Conservation (phyloP, 2,329 filamentous ascomycete species). For the Xylariomycetidae sp. region DNA sequence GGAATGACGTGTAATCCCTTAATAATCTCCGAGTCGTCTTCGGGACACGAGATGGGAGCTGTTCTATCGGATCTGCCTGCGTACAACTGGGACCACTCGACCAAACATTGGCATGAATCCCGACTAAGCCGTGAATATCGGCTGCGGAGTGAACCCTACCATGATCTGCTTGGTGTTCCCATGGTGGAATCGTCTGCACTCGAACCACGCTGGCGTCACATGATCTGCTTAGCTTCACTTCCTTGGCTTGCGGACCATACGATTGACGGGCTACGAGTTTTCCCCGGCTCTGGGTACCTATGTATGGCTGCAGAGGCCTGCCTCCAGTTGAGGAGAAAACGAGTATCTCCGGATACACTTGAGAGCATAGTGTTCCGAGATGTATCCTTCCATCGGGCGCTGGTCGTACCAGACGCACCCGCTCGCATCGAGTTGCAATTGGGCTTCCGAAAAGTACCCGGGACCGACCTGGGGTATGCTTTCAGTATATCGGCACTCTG, state of each 20-base stretch:
- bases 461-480: neutral
- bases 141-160: slow-evolving; percentile 4
- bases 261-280: slow-evolving; percentile 12
- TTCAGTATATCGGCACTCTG: slow-evolving; percentile 7
- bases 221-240: slow-evolving; percentile 9
- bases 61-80: slow-evolving; percentile 6
- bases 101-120: slow-evolving; percentile 12
- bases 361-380: slow-evolving; percentile 6
- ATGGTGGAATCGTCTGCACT: slow-evolving; percentile 1
- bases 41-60: neutral
- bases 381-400: slow-evolving; percentile 6
- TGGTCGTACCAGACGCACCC: slow-evolving; percentile 8
- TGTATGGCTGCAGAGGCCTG: slow-evolving; percentile 14
- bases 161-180: slow-evolving; percentile 10
- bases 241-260: slow-evolving; percentile 14
- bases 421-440: slow-evolving; percentile 10
- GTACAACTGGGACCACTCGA: slow-evolving; percentile 12
- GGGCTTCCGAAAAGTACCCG: slow-evolving; percentile 2
- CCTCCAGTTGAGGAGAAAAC: slow-evolving; percentile 5
- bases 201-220: slow-evolving; percentile 8
- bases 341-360: neutral
- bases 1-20: slow-evolving; percentile 1
- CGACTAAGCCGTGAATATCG: slow-evolving; percentile 6
- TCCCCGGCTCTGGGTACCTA: slow-evolving; percentile 14
- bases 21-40: neutral